Evolutionary conservation across 225 moss, liverwort and hornwort genomes (phyloP), one percentile per base, ranked within the genome.

Genomic region (Straminergon stramineum): DNA sequence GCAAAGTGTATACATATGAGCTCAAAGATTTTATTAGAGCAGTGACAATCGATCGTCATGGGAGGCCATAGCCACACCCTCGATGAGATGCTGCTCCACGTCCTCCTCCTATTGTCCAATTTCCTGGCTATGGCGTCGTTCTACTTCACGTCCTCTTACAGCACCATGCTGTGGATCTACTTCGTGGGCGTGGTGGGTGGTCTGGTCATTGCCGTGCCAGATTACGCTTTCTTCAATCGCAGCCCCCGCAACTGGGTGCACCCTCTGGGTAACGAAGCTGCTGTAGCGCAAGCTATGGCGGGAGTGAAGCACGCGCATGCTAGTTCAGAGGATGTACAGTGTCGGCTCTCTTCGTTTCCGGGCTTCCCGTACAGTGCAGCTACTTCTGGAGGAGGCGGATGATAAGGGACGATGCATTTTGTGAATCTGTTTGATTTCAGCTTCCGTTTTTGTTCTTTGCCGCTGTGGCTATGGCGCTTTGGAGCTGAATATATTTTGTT

Each of bases 101-200:
- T 56, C 82, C 41, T 87, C 51, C 77, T 93, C 20, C 84, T 82
- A 53, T 28, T 89, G 75, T 93, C 88, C 32, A 88, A 88, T 65
- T 31, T 85, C 28, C 60, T 93, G 81, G 93, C 94, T 32, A 65
- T 89, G 86, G 91, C 85, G 79, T 89, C 93, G 5, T 77, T 88
- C 75, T 93, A 71, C 78, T 86, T 89, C 84, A 91, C 94, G 17
- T 93, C 91, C 45, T 94, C 94, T 45, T 94, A 87, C 88, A 94
- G 89, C 83, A 89, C 83, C 45, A 86, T 74, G 92, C 77, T 94
- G 15, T 81, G 90, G 86, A 90, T 87, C 69, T 93, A 94, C 39
- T 19, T 63, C 15, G 74, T 57, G 34, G 90, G 94, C 41, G 78
- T 86, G 53, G 71, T 84, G 39, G 82, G 84, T 30, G 91, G 70